A percentile compares a stretch with the other conserved stretches of the same genome.
These are phyloP conservation scores for Colletotrichum agaves DNA, from an alignment of 2,329 filamentous ascomycete species.

Conservation along the genomic window DNA sequence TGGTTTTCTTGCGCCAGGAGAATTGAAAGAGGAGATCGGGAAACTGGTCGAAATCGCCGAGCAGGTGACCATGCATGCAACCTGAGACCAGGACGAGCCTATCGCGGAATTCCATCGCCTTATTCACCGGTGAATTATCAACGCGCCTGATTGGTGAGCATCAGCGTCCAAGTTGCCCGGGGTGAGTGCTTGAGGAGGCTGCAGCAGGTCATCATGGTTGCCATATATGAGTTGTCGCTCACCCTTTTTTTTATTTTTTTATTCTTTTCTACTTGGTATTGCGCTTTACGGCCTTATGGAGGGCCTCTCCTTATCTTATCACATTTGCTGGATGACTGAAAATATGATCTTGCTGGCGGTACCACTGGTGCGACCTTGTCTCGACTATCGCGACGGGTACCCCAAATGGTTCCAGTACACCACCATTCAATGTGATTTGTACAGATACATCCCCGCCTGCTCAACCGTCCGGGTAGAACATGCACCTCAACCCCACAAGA, in stretches of 20 bases:
- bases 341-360: background rate
- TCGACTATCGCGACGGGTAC: no score
- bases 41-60: no score
- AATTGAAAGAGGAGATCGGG: no score
- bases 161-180: background rate
- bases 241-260: background rate
- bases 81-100: no score
- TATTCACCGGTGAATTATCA: no score
- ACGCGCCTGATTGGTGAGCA: background rate
- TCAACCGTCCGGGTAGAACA: no score
- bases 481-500: background rate
- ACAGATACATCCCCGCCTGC: no score
- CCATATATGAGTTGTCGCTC: no score
- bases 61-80: no score
- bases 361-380: background rate
- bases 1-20: no score
- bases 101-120: no score
- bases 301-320: background rate
- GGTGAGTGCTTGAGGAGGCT: background rate
- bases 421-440: background rate
- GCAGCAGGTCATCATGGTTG: background rate
- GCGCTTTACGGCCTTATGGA: background rate
- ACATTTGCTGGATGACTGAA: background rate
- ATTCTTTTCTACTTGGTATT: background rate
- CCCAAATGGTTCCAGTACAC: background rate